These are phyloP conservation scores for Neobulgaria alba DNA, from an alignment of 2,329 filamentous ascomycete species.

Conservation along the genomic window DNA sequence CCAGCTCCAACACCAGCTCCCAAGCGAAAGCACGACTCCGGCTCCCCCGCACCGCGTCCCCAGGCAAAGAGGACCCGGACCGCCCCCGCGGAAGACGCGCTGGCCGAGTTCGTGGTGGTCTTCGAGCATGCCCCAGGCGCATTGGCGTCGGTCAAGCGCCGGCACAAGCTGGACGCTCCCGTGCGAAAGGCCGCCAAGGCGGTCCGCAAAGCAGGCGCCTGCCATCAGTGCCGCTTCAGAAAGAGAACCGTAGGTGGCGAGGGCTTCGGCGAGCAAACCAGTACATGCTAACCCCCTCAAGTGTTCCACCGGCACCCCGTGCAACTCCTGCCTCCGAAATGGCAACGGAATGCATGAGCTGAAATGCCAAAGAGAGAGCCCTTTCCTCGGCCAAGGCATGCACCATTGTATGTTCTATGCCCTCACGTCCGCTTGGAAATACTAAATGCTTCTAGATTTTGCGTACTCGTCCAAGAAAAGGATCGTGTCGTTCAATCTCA, in stretches of 20 bases:
- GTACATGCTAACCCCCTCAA: conserved; percentile 4
- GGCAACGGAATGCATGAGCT: conserved; percentile 19
- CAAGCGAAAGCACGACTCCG: conserved; percentile 13
- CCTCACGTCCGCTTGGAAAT: too few relatives aligned
- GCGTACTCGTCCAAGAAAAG: conserved; percentile 18
- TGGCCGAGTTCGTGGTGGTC: conserved; percentile 19
- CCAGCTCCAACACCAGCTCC: conserved; percentile 1
- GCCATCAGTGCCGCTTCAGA: conserved; percentile 24
- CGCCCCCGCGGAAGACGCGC: conserved; percentile 1
- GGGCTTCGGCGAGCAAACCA: too few relatives aligned
- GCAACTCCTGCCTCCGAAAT: conserved; percentile 19
- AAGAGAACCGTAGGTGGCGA: conserved; percentile 22
- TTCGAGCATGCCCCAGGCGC: conserved; percentile 22
- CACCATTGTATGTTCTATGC: conserved; percentile 20
- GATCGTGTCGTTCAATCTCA: conserved; percentile 15
- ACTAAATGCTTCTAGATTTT: conserved; percentile 11
- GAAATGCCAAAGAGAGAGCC: conserved; percentile 21
- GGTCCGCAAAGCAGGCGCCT: conserved; percentile 24
- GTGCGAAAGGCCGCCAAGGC: conserved; percentile 21
- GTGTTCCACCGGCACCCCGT: conserved; percentile 22
- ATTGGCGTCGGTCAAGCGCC: conserved; percentile 16
- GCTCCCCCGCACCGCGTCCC: too few relatives aligned
- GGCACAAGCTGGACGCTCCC: conserved; percentile 18
- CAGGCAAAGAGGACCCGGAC: conserved; percentile 6
- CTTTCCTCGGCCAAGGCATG: conserved; percentile 16